Base-by-base conservation (phyloP, 1,139 yeast species). In the Suhomyces yuchorum region DNA sequence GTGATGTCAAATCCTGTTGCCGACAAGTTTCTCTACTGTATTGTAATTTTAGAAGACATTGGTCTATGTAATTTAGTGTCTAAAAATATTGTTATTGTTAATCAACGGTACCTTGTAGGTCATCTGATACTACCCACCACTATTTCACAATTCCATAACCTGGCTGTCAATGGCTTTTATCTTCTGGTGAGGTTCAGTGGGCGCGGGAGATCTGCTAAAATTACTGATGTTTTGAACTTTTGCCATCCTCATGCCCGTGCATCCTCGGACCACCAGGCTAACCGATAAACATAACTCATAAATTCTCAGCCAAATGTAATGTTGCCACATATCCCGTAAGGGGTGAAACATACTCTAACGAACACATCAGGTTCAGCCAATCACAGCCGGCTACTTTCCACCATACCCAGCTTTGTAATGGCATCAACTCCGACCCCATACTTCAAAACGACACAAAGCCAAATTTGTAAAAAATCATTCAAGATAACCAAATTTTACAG, bases 351-450 rank as follows among this genome's bases (percentile, higher is more conserved):
- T 23, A 8, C 9, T 12, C 9, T 22, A 8, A 23, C 9, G 8
- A 23, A 23, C n/a, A 23, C 9, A 8, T 12, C 26, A 23, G 26
- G 9, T 23, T 3, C 14, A 26, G 30, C 30, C 30, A 26, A 26
- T 26, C 30, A 26, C 14, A 26, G 6, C 14, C 30, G 2, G 14
- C 30, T 26, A 6, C n/a, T 26, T 26, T n/a, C 30, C 30, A 26
- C 14, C 6, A 26, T 11, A 26, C 30, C 4, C 11, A 26, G 12
- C 14, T 6, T 30, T 30, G 34, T 30, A 30, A 30, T 14, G 6
- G 6, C 18, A 30, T 11, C 8, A 26, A 20, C 45, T 46, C 40
- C 49, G 49, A 47, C 50, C 50, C 50, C 50, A 47, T 47, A 47
- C 42, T 40, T 47, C 34, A 30, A 43, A 47, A 34, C 19, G 30